A percentile compares a stretch with the other conserved stretches of the same genome.
These are phyloP conservation scores for Pyracantha coccinea DNA, from an alignment of 331 rosid species.

Conservation along the genomic window DNA sequence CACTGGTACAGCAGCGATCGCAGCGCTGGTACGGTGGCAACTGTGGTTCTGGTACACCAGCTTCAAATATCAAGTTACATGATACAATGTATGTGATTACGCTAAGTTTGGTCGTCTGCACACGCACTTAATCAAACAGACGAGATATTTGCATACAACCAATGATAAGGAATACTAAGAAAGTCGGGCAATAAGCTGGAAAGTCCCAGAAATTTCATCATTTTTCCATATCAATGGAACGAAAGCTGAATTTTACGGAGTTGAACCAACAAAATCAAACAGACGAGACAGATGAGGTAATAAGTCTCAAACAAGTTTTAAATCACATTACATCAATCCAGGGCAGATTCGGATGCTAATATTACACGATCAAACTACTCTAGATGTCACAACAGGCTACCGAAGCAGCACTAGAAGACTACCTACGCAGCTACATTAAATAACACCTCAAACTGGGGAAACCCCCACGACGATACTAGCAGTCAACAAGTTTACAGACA, in stretches of 20 bases:
- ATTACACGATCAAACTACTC: slow-evolving; percentile 24
- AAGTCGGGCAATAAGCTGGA: too few species aligned
- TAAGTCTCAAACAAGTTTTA: slow-evolving; percentile 13
- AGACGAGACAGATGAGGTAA: not conserved
- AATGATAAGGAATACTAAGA: too few species aligned
- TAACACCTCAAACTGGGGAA: slow-evolving; percentile 25
- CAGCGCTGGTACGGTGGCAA: too few species aligned
- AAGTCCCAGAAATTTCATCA: too few species aligned
- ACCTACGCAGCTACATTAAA: slow-evolving; percentile 38
- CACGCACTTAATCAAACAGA: too few species aligned
- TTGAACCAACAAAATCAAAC: not conserved
- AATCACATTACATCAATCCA: slow-evolving; percentile 27
- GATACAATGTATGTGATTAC: too few species aligned
- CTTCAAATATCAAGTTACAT: too few species aligned
- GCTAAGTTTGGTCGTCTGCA: too few species aligned
- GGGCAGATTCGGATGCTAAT: slow-evolving; percentile 22
- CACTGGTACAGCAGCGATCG: too few species aligned
- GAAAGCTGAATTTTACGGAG: not conserved
- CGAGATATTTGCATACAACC: too few species aligned
- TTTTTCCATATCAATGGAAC: not conserved
- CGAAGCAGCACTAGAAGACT: slow-evolving; percentile 20
- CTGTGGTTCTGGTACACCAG: too few species aligned
- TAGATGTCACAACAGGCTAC: slow-evolving; percentile 27
- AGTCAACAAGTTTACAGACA: slow-evolving; percentile 38
- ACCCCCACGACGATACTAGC: slow-evolving; percentile 20